Base-by-base conservation (phyloP, 495 filamentous ascomycete genomes). In the Penicillium egyptiacum region DNA sequence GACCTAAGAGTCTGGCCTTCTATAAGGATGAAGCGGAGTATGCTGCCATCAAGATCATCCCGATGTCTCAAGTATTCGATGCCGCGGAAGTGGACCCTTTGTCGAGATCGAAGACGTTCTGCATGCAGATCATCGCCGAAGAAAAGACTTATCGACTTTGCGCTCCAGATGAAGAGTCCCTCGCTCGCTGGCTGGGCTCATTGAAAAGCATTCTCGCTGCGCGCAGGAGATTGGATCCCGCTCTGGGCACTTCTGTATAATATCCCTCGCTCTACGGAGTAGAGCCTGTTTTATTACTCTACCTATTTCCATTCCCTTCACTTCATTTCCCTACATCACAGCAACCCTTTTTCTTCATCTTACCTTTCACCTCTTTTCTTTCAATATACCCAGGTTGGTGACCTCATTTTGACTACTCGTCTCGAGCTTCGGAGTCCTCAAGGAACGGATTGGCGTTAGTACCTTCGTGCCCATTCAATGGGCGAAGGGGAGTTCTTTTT, bases 11-110 rank as follows among this genome's bases (percentile, higher is more conserved):
- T 51, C 72, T 98, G 46, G 89, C 91, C 7, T 84, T 98, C 20
- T 98, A 98, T 76, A 98, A 97, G 72, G 87, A 92, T 63, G 92
- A 95, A 43, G 78, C 87, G 70, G 94, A 98, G 75, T 97, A 97
- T 69, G 88, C 88, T 17, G 90, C 93, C 3, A 75, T 88, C 56
- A 87, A 92, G 51, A 87, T 98, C 63, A 78, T 97, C 44, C 86
- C 88, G 3, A 81, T 97, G 63, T 78, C 84, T 6, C 85, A 82
- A 40, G 85, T 98, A 56, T 88, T 98, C 65, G 89, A 96, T 63
- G 94, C 90, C 22, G 91, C 96, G 28, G 94, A 98, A 54, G 88
- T 96, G 50, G 90, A 98, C 58, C 87, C 93, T 0, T 70, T 94
- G 61, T 94, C 89, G 44, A 86, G 83, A 58, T 94, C 86, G 37